phyloP scores from a whole-genome alignment of 2,329 filamentous ascomycete genomes.

The Cladobotryum protrusum region DNA sequence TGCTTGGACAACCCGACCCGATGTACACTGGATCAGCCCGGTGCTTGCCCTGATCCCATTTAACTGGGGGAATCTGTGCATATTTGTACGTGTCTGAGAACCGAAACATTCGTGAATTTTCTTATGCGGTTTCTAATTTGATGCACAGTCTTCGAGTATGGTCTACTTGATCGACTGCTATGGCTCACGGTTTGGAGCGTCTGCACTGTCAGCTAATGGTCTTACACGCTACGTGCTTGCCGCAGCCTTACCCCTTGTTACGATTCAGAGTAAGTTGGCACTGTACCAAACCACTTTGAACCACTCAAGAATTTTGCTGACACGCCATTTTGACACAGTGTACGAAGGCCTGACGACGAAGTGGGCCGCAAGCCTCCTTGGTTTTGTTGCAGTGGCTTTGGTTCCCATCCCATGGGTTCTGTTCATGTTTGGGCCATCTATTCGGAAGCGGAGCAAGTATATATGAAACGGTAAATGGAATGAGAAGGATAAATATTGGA shows the following conservation, averaged over 20 bases:
- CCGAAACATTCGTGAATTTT: no score
- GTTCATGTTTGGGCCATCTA: slow-evolving; percentile 7
- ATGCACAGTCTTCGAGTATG: slow-evolving; percentile 5
- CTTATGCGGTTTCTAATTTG: background rate
- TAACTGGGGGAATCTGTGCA: slow-evolving; percentile 10
- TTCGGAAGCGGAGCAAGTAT: slow-evolving; percentile 1
- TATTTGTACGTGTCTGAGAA: slow-evolving; percentile 5
- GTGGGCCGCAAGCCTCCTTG: slow-evolving; percentile 17
- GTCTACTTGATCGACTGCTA: slow-evolving; percentile 17
- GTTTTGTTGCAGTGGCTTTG: slow-evolving; percentile 13
- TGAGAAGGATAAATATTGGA: no score
- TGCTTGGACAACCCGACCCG: slow-evolving; percentile 3
- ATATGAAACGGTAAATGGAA: no score
- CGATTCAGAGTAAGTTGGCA: slow-evolving; percentile 18
- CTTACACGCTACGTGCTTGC: slow-evolving; percentile 36
- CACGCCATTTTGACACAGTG: slow-evolving; percentile 11
- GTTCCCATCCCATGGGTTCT: slow-evolving; percentile 17
- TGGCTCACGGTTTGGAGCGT: slow-evolving; percentile 11
- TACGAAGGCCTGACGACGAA: slow-evolving; percentile 10
- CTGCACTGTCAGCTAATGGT: slow-evolving; percentile 34
- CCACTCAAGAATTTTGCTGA: background rate
- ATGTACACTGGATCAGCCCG: slow-evolving; percentile 14
- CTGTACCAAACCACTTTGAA: background rate
- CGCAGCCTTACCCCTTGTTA: slow-evolving; percentile 39
- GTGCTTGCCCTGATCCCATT: slow-evolving; percentile 16